phyloP scores from a whole-genome alignment of 2,329 filamentous ascomycete genomes.

The Diplodia scrobiculata region DNA sequence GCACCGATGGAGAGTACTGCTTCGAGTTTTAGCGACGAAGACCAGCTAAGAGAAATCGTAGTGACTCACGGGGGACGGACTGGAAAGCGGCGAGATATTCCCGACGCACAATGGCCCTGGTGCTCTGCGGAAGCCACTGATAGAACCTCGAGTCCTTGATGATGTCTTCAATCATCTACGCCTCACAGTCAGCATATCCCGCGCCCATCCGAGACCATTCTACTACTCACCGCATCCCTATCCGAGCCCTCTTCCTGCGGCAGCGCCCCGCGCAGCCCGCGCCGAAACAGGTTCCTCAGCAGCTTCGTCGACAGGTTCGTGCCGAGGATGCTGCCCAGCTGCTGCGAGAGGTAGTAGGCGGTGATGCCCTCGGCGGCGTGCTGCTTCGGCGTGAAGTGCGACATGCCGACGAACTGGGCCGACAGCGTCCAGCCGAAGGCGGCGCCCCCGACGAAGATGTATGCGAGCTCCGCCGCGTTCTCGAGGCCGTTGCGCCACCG shows the following conservation, averaged over 20 bases:
- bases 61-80: not conserved
- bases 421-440: not conserved
- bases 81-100: not conserved
- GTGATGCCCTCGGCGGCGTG: not conserved
- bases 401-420: not conserved
- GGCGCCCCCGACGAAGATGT: not conserved
- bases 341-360: not conserved
- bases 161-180: not conserved
- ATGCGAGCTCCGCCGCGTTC: not conserved
- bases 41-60: accelerated
- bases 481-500: not conserved
- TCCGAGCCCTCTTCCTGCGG: not conserved
- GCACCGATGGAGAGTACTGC: not conserved
- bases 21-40: not conserved
- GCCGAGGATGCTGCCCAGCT: not conserved
- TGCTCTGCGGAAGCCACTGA: not conserved
- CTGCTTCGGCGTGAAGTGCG: not conserved
- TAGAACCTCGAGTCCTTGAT: not conserved
- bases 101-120: not conserved
- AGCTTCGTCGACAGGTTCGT: not conserved
- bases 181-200: not conserved
- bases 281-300: not conserved
- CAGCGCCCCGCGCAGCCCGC: not conserved
- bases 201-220: too few relatives aligned
- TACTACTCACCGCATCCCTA: not conserved